phyloP scores from a whole-genome alignment of 2,329 filamentous ascomycete species.

The Ophiocordyceps camponoti-floridani region DNA sequence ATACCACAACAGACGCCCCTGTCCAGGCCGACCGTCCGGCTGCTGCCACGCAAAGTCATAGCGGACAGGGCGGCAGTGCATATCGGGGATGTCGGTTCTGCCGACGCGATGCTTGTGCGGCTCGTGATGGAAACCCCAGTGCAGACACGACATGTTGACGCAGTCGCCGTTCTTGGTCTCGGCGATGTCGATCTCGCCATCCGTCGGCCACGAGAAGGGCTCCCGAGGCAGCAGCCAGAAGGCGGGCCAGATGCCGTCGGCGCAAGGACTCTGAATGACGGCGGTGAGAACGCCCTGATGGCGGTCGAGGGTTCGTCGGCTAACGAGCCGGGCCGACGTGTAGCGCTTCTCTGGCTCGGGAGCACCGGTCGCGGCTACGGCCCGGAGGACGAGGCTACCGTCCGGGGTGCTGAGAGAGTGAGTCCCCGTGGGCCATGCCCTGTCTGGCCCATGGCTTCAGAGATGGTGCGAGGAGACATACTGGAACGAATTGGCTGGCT shows the following conservation, averaged over 20 bases:
- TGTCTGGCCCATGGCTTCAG: too few species aligned
- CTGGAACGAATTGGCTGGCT: slow-evolving; percentile 33
- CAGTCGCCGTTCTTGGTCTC: slow-evolving; percentile 42
- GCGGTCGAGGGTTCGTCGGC: slow-evolving; percentile 28
- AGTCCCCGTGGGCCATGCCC: too few species aligned
- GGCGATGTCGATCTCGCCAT: slow-evolving; percentile 42
- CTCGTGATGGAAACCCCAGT: slow-evolving; percentile 40
- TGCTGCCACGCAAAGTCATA: slow-evolving; percentile 40
- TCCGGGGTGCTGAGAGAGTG: slow-evolving; percentile 20
- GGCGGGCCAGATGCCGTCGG: slow-evolving; percentile 40
- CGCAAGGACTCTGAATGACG: slow-evolving; percentile 31
- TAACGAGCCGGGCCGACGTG: slow-evolving; percentile 37
- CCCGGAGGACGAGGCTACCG: slow-evolving; percentile 32
- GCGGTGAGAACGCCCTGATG: slow-evolving; percentile 34
- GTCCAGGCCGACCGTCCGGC: slow-evolving; percentile 20
- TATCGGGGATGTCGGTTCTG: slow-evolving; percentile 29
- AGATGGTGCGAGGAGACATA: slow-evolving; percentile 4
- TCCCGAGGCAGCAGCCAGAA: slow-evolving; percentile 42
- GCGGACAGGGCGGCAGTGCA: slow-evolving; percentile 25
- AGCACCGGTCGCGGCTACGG: slow-evolving; percentile 19
- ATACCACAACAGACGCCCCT: slow-evolving; percentile 37
- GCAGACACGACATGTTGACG: slow-evolving; percentile 37
- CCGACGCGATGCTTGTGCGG: slow-evolving; percentile 36
- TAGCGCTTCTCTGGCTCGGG: slow-evolving; percentile 22
- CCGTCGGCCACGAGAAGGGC: slow-evolving; percentile 38